Base-by-base conservation (phyloP, 805 yeast genomes). In the Groenewaldozyma tartarivorans region DNA sequence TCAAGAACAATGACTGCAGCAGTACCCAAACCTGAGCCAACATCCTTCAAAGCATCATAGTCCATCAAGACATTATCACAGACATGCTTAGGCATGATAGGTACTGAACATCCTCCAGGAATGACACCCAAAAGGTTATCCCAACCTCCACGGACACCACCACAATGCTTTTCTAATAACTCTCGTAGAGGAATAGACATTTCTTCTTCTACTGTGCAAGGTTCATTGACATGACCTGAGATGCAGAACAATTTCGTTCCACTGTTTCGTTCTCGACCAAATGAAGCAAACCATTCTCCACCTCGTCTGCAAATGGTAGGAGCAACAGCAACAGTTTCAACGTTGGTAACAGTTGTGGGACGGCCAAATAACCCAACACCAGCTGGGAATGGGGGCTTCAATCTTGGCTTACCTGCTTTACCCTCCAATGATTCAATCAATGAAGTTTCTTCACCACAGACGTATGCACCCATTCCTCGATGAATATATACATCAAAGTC, bases 371-470 rank as follows among this genome's bases (percentile, higher is more conserved):
- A 69, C 55, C 95, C 95, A 44, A 84, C 90, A 56, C 94, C 95
- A 27, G 94, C 95, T 27, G 95, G 95, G 75, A 85, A 85, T 49
- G 95, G 95, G 29, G 95, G 95, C 76, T 85, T 85, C 61, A 85
- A 73, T 65, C 95, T 77, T 52, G 95, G 95, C 66, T 85, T 85
- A 50, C 95, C 95, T 43, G 92, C 94, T 64, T 85, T 85, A 54
- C 95, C 95, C 67, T 85, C 95, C 41, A 85, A 68, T 3, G 88
- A 79, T 67, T 85, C 95, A 57, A 85, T 83, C 59, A 85, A 67
- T 4, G 94, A 87, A 33, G 95, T 85, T 65, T 85, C 95, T 65
- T 85, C 95, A 55, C 95, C 95, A 66, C 95, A 85, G 39, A 85
- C 74, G 63, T 85, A 85, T 7, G 95, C 95, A 48, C 95, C 95